A percentile compares a stretch with the other conserved stretches of the same genome.
Evolutionary conservation across 2,329 filamentous ascomycete genomes (phyloP).

Genomic region (Paraconiothyrium sp.): DNA sequence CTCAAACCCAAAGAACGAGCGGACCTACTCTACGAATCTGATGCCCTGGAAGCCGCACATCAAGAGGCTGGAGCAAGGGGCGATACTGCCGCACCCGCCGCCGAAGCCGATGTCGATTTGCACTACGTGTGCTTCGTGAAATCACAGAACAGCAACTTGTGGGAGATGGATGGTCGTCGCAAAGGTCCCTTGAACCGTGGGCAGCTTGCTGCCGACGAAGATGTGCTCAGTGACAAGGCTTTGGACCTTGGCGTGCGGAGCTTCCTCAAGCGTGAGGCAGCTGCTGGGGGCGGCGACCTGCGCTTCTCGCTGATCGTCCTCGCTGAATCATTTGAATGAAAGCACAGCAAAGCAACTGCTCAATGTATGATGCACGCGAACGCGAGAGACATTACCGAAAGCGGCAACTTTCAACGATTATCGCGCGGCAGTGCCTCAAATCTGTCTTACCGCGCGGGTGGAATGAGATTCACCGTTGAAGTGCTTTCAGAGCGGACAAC

Average conservation of each 20-base stretch:
- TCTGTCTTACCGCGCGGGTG: constrained; percentile 17
- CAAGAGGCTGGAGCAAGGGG: constrained; percentile 78
- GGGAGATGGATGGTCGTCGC: constrained; percentile 81
- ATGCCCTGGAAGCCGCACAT: constrained; percentile 80
- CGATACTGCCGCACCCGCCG: constrained; percentile 80
- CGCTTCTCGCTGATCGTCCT: constrained; percentile 71
- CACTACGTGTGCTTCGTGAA: constrained; percentile 98
- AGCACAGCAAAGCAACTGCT: not conserved
- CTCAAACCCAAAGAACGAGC: constrained; percentile 74
- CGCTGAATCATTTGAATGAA: constrained; percentile 64
- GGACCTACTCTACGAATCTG: constrained; percentile 78
- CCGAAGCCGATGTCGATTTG: constrained; percentile 84
- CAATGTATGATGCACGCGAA: not conserved
- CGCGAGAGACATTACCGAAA: constrained; percentile 17
- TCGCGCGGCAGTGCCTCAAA: constrained; percentile 22
- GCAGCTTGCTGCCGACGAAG: constrained; percentile 53
- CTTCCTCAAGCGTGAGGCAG: constrained; percentile 67
- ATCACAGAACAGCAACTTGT: constrained; percentile 72
- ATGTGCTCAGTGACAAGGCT: constrained; percentile 73
- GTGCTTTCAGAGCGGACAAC: not conserved
- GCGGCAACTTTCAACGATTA: constrained; percentile 8
- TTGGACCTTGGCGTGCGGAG: constrained; percentile 73
- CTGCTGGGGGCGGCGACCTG: constrained; percentile 65
- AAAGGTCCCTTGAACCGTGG: constrained; percentile 77
- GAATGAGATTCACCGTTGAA: not conserved